A percentile compares a stretch with the other conserved stretches of the same genome.
phyloP scores from a whole-genome alignment of 441 rosid genomes.

The Flueggea neowawraea region DNA sequence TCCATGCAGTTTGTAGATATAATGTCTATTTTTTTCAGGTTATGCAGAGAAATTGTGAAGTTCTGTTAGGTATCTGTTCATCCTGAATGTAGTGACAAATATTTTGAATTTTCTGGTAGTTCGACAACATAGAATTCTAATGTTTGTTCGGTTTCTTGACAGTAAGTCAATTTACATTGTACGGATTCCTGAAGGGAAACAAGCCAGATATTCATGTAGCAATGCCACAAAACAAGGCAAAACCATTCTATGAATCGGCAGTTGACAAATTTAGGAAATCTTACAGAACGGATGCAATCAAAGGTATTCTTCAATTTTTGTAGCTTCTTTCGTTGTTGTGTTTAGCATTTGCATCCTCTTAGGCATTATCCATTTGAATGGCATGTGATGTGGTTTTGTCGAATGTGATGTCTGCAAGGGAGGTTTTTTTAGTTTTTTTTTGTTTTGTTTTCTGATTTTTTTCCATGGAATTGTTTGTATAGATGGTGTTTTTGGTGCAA shows the following conservation, averaged over 20 bases:
- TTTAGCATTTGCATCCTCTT: background rate
- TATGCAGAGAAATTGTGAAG: constrained; percentile 72
- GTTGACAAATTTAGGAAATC: constrained; percentile 58
- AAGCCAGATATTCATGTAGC: constrained; percentile 95
- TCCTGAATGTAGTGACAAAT: background rate
- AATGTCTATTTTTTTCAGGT: constrained; percentile 49
- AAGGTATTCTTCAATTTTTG: constrained; percentile 35
- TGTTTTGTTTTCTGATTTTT: background rate
- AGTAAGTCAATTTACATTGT: constrained; percentile 94
- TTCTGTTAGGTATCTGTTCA: constrained; percentile 53
- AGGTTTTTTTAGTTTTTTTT: background rate
- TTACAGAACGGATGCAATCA: constrained; percentile 51
- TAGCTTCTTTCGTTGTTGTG: background rate
- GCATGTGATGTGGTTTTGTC: too few relatives aligned
- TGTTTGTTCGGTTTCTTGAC: constrained; percentile 20
- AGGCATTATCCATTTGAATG: background rate
- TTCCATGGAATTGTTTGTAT: background rate
- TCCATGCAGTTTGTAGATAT: background rate
- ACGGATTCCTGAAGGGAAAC: constrained; percentile 92
- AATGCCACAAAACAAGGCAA: constrained; percentile 87
- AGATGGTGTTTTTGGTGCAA: constrained; percentile 73
- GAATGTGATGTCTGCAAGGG: too few relatives aligned
- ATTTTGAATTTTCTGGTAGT: background rate
- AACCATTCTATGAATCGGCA: constrained; percentile 63
- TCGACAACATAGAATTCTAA: background rate